Base-by-base conservation (phyloP, 164 flowering plant species). In the Stephania japonica region DNA sequence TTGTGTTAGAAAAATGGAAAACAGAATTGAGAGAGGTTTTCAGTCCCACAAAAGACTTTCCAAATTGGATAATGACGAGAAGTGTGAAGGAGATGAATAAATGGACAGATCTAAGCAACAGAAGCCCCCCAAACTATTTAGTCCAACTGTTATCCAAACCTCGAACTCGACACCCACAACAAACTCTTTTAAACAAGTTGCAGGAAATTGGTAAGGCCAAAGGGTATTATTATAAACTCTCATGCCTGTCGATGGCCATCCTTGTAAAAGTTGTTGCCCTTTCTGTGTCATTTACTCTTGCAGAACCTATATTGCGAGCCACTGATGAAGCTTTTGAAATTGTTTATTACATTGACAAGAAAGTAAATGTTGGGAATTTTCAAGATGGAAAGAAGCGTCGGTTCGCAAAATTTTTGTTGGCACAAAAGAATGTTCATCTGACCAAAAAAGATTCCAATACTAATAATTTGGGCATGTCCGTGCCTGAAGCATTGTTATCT, bases 31-130 rank as follows among this genome's bases (percentile, higher is more conserved):
- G 7, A 65, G 68, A 64, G 19, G 38, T 14, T 64, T 47, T 47
- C 1, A 10, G 12, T 3, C 56, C 12, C 6, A 1, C 1, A 16
- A 16, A 16, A 49, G 2, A 8, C 12, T 8, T 41, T 7, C 7
- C 64, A 38, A 42, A 62, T 18, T 72, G 74, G 74, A 63, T 25
- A 24, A 16, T 42, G 14, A 42, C 23, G 50, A 67, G 27, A 7
- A 24, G 65, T n/a, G 24, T 66, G 50, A 19, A 50, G 3, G 75
- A 73, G 5, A 11, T 73, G 70, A 38, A 50, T 1, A 66, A 19
- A 67, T 73, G 70, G 75, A 73, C 49, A 27, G 19, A 9, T n/a
- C 12, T n/a, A 23, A 73, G 38, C 38, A 32, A 27, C 7, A 49
- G 38, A 53, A 32, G 6, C 16, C 23, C 24, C n/a, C n/a, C 72